These are phyloP conservation scores for Fraxinus paxiana DNA, from an alignment of 305 asterid species.

Conservation along the genomic window DNA sequence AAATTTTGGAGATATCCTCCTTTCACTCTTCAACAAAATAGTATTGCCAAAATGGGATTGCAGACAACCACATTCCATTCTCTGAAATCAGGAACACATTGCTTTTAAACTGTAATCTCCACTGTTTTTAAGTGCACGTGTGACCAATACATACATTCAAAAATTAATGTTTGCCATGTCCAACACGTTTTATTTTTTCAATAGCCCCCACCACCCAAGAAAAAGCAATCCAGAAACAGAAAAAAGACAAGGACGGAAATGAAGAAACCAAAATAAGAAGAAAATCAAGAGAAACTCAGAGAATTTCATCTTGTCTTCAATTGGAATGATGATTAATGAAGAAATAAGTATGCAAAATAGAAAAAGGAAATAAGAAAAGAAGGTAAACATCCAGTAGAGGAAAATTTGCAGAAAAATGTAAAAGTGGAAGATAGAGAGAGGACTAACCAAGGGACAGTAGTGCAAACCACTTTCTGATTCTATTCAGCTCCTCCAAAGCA, in stretches of 20 bases:
- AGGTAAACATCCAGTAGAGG: not conserved
- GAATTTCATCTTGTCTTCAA: not conserved
- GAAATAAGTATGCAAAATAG: not conserved
- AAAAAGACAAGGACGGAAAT: not conserved
- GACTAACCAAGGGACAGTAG: not conserved
- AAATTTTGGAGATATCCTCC: slow-evolving; percentile 32
- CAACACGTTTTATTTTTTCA: not conserved
- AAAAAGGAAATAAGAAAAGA: not conserved
- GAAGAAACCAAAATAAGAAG: not conserved
- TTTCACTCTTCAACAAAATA: slow-evolving; percentile 25
- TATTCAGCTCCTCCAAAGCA: not conserved
- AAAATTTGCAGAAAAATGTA: not conserved
- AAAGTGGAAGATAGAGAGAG: not conserved
- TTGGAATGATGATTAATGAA: not conserved
- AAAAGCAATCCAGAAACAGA: not conserved
- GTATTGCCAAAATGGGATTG: slow-evolving; percentile 36
- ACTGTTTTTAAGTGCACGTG: not conserved
- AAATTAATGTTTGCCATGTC: not conserved
- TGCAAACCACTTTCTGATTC: not conserved
- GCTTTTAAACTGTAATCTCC: slow-evolving; percentile 1
- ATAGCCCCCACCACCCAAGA: not conserved
- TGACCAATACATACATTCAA: not conserved
- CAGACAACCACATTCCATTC: slow-evolving; percentile 51
- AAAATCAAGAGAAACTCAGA: not conserved
- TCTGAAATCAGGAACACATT: slow-evolving; percentile 29